Conservation (phyloP, 495 filamentous ascomycete genomes). For the Chlorociboria aeruginascens region DNA sequence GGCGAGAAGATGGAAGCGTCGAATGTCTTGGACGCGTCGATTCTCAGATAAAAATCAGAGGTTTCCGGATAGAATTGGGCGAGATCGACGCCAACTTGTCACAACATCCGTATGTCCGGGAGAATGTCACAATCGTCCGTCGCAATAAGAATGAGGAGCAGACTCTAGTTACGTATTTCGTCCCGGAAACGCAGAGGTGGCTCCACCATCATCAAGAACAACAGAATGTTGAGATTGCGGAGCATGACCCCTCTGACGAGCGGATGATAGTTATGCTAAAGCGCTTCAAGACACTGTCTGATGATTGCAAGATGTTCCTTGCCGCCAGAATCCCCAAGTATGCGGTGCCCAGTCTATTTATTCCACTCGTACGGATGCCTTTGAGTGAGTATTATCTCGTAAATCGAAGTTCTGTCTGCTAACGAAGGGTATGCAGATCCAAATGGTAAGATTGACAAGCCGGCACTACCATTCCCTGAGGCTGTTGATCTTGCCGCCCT, state of each 20-base stretch:
- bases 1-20: constrained; percentile 20
- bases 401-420: no score
- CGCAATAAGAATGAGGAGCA: constrained; percentile 83
- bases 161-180: constrained; percentile 77
- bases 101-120: constrained; percentile 64
- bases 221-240: constrained; percentile 9
- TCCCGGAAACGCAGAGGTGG: constrained; percentile 66
- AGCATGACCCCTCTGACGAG: not conserved
- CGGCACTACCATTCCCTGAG: not conserved
- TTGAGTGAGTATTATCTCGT: no score
- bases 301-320: not conserved
- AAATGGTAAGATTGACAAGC: no score
- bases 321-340: not conserved
- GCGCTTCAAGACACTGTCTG: not conserved
- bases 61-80: constrained; percentile 36
- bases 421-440: no score
- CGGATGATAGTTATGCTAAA: not conserved
- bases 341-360: no score
- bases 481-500: not conserved
- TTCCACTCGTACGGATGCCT: no score
- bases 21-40: constrained; percentile 22
- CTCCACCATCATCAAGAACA: constrained; percentile 45
- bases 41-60: constrained; percentile 35
- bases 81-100: constrained; percentile 56
- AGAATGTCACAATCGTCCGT: constrained; percentile 74